phyloP scores from a whole-genome alignment of 169 alveolate species.

The Eimeria necatrix region DNA sequence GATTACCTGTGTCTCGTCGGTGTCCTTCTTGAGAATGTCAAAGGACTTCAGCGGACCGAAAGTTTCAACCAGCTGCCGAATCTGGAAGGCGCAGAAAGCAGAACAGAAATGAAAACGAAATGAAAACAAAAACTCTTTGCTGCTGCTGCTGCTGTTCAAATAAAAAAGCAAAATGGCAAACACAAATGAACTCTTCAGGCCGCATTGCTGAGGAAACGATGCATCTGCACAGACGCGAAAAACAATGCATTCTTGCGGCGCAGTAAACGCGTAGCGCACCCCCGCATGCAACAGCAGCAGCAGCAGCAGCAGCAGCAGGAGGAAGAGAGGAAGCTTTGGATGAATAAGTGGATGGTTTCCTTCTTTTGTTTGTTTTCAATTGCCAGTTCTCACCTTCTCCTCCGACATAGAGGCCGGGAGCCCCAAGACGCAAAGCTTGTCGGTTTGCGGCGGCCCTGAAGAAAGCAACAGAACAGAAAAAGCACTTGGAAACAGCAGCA shows the following conservation, averaged over 20 bases:
- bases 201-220: no score
- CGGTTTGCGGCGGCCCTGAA: conserved; percentile 78
- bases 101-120: background rate
- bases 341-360: background rate
- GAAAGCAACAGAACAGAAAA: background rate
- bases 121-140: no score
- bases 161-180: no score
- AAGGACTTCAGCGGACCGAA: conserved; percentile 80
- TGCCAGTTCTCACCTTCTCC: conserved; percentile 80
- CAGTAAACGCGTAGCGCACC: background rate
- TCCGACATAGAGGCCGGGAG: conserved; percentile 79
- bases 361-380: background rate
- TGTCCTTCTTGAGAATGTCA: conserved; percentile 78
- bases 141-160: no score
- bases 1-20: conserved; percentile 73
- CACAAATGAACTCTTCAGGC: no score
- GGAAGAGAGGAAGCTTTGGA: background rate
- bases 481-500: background rate
- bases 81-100: conserved; percentile 45
- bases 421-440: conserved; percentile 77
- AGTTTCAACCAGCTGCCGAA: conserved; percentile 79
- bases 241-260: background rate
- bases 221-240: no score
- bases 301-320: background rate
- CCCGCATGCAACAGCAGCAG: background rate